Base-by-base conservation (phyloP, 345 rosid species). In the Citrus unshiu region DNA sequence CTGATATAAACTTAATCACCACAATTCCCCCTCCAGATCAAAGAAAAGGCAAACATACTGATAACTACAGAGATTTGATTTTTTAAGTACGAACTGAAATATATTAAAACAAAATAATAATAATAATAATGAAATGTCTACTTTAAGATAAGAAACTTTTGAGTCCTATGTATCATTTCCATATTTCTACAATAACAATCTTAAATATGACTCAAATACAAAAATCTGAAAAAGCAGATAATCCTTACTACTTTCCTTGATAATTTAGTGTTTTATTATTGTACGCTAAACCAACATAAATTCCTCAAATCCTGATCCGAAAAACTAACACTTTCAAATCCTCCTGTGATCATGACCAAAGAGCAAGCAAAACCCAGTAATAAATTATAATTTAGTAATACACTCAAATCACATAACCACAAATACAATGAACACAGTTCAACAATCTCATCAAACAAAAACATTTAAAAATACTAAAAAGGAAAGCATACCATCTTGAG, bases 401-500 rank as follows among this genome's bases (percentile, higher is more conserved):
- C 49, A 34, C 57, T 10, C 29, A 46, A 73, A 63, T 40, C 59
- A 18, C 29, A 34, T 70, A 58, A 25, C 62, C 39, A 57, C 49
- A 46, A 51, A 59, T 2, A 16, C 24, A 35, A 21, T 13, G 14
- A 68, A 68, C 13, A 46, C 72, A 35, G 43, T 43, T 46, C 18
- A 54, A 46, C 39, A 25, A n/a, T 56, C 14, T 19, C 71, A 67
- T 8, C 9, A 74, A 5, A 37, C 19, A 27, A 66, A 64, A 57
- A 37, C n/a, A 72, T 51, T 7, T 4, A 71, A 54, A 32, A 72
- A 58, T 7, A 21, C 4, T 24, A 61, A 27, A 2, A 7, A 72
- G 49, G 64, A 51, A 0, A 5, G 27, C 88, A 68, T 88, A 96
- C 99, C 99, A 76, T 97, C 99, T 85, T 93, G 99, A 60, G 98